Base-by-base conservation (phyloP, 176 grass and related monocot genomes). In the Musa beccarii region DNA sequence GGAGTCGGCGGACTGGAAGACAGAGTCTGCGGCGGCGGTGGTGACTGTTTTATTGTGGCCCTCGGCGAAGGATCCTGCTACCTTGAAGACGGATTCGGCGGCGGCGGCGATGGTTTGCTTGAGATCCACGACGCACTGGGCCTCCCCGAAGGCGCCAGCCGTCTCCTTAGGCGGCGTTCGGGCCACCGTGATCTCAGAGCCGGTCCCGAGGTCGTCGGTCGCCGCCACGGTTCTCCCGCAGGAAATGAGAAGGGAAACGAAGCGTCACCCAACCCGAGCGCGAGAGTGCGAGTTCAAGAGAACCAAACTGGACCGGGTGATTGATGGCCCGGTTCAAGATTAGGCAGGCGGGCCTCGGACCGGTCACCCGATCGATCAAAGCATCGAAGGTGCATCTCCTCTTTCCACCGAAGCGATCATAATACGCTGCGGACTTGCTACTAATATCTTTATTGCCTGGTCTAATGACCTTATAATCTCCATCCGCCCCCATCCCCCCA, bases 11-110 rank as follows among this genome's bases (percentile, higher is more conserved):
- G 83, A 56, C 14, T 70, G 52, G 12, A 64, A 55, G 66, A 73
- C 79, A 7, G 83, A 80, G 76, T 75, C 83, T 6, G 73, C 78
- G 29, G 74, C 10, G 1, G 74, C 10, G 2, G 72, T 26, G 9
- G 21, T 17, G 72, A 74, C 54, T 9, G 75, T 66, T 52, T 77
- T 51, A 10, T 64, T 77, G 19, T 52, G 19, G 15, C 53, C 75
- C n/a, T 64, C 56, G 34, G 34, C 34, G 11, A 49, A 70, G 68
- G 52, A 43, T 65, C 70, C 75, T 64, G 78, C 78, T 1, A 74
- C 55, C n/a, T 54, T 28, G 20, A 63, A 63, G 55, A 79, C 73
- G 8, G 78, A 76, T 53, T 76, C 83, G 15, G 74, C 14, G 12
- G 73, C 83, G 65, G 78, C 20, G 24, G 21, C 51, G 23, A 57